A percentile compares a stretch with the other conserved stretches of the same genome.
Conservation (phyloP, 2,329 filamentous ascomycete species). For the Venturia carpophila region DNA sequence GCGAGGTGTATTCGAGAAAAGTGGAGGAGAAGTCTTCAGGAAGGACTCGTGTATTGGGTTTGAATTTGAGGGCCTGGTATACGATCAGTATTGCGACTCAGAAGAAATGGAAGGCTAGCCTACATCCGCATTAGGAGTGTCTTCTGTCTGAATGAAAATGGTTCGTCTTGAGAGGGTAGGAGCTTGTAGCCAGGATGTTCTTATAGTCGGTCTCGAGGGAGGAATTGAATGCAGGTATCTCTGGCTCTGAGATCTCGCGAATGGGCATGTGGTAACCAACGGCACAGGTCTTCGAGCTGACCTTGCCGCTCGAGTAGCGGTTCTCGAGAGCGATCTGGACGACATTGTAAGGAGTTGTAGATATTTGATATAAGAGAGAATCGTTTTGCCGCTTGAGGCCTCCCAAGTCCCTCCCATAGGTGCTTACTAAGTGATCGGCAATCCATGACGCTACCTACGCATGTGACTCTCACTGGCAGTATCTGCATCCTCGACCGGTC, state of each 20-base stretch:
- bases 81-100: not conserved
- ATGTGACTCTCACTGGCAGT: not conserved
- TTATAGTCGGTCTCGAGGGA: slow-evolving; percentile 2
- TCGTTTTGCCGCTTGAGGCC: slow-evolving; percentile 9
- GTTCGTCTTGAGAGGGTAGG: slow-evolving; percentile 44
- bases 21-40: slow-evolving; percentile 63
- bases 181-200: not conserved
- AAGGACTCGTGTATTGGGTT: slow-evolving; percentile 80
- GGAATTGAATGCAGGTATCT: slow-evolving; percentile 9
- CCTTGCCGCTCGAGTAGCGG: not conserved
- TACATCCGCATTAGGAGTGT: slow-evolving; percentile 87
- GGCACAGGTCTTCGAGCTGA: slow-evolving; percentile 2
- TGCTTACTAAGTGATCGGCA: not conserved
- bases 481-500: no score
- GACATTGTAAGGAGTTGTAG: slow-evolving; percentile 11
- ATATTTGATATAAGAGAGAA: not conserved
- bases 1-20: slow-evolving; percentile 86
- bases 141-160: slow-evolving; percentile 97
- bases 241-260: slow-evolving; percentile 3
- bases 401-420: not conserved
- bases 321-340: slow-evolving; percentile 8
- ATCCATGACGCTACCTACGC: not conserved
- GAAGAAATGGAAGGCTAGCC: slow-evolving; percentile 20
- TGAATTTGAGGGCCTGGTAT: slow-evolving; percentile 71
- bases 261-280: slow-evolving; percentile 6